Base-by-base conservation (phyloP, 495 filamentous ascomycete genomes). In the Achaetomiella virescens region DNA sequence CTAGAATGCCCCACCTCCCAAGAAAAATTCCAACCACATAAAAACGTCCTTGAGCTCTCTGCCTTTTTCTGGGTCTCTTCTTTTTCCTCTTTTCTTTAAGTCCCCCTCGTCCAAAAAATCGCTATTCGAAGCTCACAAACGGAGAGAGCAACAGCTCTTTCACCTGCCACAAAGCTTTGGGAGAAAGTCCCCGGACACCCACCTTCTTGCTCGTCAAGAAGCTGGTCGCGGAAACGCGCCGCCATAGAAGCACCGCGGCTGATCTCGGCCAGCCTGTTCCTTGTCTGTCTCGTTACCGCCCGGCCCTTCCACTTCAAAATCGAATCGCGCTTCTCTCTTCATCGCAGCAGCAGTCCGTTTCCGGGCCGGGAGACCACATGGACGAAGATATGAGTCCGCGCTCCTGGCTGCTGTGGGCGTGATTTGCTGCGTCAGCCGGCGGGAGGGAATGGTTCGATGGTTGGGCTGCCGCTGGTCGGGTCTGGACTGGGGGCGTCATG, bases 161-260 rank as follows among this genome's bases (percentile, higher is more conserved):
- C 62, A 58, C 65, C 17, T 51, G 25, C 27, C 31, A 7, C 12
- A 43, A 48, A 67, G 90, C 90, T 96, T 96, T 88, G 90, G 93
- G 92, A 93, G 90, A 98, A 98, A 98, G 93, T 98, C 93, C 93
- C 91, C 93, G 92, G 93, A 97, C 91, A 87, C 60, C 82, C 81
- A 81, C 81, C 75, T 75, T 73, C 62, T 68, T 35, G 52, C 22
- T 51, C 29, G 21, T 29, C 11, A 51, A 27, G 38, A 59, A 22
- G 55, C 60, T 48, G 64, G 65, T 78, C 50, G 88, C 89, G 89
- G 87, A 95, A 95, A 96, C 88, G 89, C 89, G 87, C 89, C 90
- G 89, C 90, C 90, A 93, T 89, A 96, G 84, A 95, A 95, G 90
- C 89, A 95, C 84, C 72, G 84, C 81, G 82, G 76, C 74, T 77